Conservation (phyloP, 345 rosid species). For the Camelina neglecta region DNA sequence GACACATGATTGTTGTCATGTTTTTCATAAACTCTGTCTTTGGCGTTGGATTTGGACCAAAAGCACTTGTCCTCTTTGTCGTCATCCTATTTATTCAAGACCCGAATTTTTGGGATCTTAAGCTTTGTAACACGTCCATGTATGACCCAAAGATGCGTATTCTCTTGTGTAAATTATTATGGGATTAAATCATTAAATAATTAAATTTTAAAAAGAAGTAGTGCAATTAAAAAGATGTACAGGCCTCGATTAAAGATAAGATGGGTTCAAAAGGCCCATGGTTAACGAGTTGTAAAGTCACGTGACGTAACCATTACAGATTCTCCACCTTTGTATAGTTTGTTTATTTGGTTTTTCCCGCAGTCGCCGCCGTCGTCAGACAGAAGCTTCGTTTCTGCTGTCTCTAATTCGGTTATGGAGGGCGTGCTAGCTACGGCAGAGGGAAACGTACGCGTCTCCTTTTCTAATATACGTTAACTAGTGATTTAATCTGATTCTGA, state of each 20-base stretch:
- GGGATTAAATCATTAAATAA: too few relatives aligned
- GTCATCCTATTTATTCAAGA: not conserved
- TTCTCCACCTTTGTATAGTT: not conserved
- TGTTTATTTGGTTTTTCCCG: not conserved
- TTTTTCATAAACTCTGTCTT: slow-evolving; percentile 20
- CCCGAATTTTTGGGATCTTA: slow-evolving; percentile 1
- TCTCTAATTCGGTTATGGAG: not conserved
- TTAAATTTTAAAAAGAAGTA: too few relatives aligned
- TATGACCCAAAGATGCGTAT: too few relatives aligned
- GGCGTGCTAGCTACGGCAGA: slow-evolving; percentile 5
- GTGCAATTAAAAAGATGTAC: not conserved
- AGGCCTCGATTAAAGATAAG: not conserved
- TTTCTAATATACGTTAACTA: not conserved
- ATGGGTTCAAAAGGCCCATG: not conserved
- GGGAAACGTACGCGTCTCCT: not conserved
- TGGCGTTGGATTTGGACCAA: slow-evolving; percentile 11
- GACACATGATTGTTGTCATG: slow-evolving; percentile 15
- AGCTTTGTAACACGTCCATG: too few relatives aligned
- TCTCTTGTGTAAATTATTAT: not conserved
- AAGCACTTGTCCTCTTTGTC: slow-evolving; percentile 20
- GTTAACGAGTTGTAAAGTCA: not conserved
- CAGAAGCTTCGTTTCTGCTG: not conserved
- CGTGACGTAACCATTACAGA: slow-evolving; percentile 3
- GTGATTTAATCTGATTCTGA: not conserved
- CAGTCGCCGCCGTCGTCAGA: not conserved